phyloP scores from a whole-genome alignment of 2,329 filamentous ascomycete species.

The Alternaria burnsii region DNA sequence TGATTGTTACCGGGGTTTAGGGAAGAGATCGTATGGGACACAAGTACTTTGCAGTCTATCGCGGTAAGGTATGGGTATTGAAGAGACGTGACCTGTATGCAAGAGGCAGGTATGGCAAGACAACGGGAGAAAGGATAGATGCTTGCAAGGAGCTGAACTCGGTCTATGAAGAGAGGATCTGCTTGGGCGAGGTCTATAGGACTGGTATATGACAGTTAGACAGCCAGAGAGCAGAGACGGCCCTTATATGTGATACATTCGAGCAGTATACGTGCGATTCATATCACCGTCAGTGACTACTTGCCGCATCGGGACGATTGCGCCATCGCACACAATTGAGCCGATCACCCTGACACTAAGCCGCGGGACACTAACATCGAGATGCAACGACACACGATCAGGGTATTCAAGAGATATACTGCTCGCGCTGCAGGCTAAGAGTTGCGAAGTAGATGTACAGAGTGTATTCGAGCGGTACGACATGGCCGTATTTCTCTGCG shows the following conservation, averaged over 20 bases:
- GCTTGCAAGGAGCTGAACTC: background rate
- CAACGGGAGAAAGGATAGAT: background rate
- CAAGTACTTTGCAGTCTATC: background rate
- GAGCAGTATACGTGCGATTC: background rate
- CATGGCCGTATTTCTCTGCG: background rate
- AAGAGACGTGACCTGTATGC: background rate
- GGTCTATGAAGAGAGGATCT: background rate
- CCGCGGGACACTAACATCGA: slow-evolving; percentile 7
- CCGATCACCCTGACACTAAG: slow-evolving; percentile 11
- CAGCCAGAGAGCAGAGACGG: background rate
- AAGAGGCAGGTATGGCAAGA: background rate
- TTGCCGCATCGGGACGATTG: slow-evolving; percentile 30
- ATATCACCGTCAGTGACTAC: background rate
- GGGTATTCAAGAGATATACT: background rate
- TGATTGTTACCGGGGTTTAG: slow-evolving; percentile 17
- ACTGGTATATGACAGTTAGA: background rate
- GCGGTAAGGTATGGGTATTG: background rate
- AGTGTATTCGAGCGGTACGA: background rate
- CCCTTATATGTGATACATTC: slow-evolving; percentile 21
- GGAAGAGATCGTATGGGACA: background rate
- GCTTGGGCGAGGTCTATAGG: background rate
- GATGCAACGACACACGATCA: slow-evolving; percentile 10
- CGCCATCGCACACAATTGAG: slow-evolving; percentile 50
- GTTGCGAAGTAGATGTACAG: background rate
- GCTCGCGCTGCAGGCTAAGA: background rate